Base-by-base conservation (phyloP, 805 yeast species). In the Candida ortonii region DNA sequence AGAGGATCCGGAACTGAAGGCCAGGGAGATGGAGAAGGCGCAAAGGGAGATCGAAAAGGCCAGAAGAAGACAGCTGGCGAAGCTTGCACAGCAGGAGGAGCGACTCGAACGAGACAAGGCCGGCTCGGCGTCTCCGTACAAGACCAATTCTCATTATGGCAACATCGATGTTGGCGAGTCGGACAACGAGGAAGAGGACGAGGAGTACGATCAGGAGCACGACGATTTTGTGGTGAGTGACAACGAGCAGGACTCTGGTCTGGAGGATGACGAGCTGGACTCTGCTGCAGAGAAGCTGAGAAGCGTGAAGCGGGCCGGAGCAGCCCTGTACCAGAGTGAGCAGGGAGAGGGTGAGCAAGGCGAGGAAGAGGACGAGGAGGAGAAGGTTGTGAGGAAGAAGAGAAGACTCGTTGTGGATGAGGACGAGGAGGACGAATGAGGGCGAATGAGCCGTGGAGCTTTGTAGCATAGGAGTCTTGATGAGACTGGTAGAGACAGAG, bases 1-100 rank as follows among this genome's bases (percentile, higher is more conserved):
- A 10, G 68, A 70, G 36, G 94, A 84, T 62, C 94, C 93, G 1
- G 77, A 80, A 55, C 60, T 76, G 50, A 80, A 75, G 44, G 81
- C 82, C 43, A 71, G 76, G 55, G 70, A 71, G 49, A 70, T 81
- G 27, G 90, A 83, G 55, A 82, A 75, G 56, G 74, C 71, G 46
- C 86, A 76, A 48, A 72, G 73, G 14, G 78, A 77, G 50, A 72
- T 76, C 39, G 66, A 80, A 49, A 79, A 75, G 57, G 80, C 64
- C 4, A 80, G 82, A 61, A 67, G 83, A 50, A 82, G 78, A 59
- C 71, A 74, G 39, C 72, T 71, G 47, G 60, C 76, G 50, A 73
- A 67, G 35, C 60, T 67, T 22, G 60, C 73, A 38, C 62, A 69
- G 43, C 79, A 77, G 46, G 79, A 71, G 38, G 89, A 80, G 52